Conservation (phyloP, 1,139 yeast species). For the Blastobotrys niveus region DNA sequence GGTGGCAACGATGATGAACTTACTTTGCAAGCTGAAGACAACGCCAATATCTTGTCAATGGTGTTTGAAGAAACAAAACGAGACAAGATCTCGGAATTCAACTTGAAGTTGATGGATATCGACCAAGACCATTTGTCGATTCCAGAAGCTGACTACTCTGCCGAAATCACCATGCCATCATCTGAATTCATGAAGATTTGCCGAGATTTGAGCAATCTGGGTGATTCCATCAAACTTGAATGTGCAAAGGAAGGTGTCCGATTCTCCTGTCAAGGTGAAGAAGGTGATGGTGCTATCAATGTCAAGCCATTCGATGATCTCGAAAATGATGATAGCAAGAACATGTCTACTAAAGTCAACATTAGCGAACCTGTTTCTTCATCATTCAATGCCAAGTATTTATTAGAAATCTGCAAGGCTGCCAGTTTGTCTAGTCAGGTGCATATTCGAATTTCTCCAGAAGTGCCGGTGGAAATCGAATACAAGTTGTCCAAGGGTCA, state of each 20-base stretch:
- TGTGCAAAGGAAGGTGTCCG: slow-evolving; percentile 92
- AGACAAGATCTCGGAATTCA: slow-evolving; percentile 89
- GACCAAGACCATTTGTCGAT: slow-evolving; percentile 91
- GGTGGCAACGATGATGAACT: slow-evolving; percentile 87
- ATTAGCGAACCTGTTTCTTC: slow-evolving; percentile 83
- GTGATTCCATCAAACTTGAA: slow-evolving; percentile 79
- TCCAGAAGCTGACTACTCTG: slow-evolving; percentile 89
- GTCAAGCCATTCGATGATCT: slow-evolving; percentile 79
- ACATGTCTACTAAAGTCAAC: slow-evolving; percentile 62
- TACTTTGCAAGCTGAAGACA: slow-evolving; percentile 86
- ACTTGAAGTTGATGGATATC: slow-evolving; percentile 89
- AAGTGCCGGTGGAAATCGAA: slow-evolving; percentile 91
- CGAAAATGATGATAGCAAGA: slow-evolving; percentile 57
- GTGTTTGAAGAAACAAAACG: slow-evolving; percentile 86
- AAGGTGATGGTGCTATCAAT: slow-evolving; percentile 82
- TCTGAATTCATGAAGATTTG: slow-evolving; percentile 83
- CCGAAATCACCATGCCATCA: slow-evolving; percentile 83
- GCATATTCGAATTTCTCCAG: slow-evolving; percentile 80
- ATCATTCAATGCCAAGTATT: slow-evolving; percentile 86
- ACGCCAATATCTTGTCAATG: slow-evolving; percentile 74
- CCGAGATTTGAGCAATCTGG: slow-evolving; percentile 77
- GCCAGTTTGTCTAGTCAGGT: slow-evolving; percentile 70
- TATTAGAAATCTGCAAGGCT: slow-evolving; percentile 88
- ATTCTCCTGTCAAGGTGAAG: slow-evolving; percentile 86
- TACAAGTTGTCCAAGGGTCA: slow-evolving; percentile 90